Evolutionary conservation across 495 filamentous ascomycete species (phyloP).

Genomic region (Trichoderma erinaceum): DNA sequence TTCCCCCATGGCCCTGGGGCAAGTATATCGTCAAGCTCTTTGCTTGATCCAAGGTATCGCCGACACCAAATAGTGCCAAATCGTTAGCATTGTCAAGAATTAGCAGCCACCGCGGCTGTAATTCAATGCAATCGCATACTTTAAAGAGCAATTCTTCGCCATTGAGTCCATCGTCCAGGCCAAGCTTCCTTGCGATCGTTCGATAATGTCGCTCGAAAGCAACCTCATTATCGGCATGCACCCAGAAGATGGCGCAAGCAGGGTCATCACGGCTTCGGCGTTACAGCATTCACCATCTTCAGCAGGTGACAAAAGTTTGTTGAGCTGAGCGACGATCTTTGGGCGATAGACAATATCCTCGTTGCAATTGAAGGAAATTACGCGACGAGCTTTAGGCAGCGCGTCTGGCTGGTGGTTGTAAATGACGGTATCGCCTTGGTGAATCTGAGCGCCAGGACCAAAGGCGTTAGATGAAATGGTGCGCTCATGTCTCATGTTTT

Average conservation of each 20-base stretch:
- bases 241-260: slow-evolving; percentile 30
- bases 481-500: no score
- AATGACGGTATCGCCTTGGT: no score
- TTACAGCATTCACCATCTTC: slow-evolving; percentile 15
- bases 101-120: slow-evolving; percentile 28
- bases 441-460: no score
- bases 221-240: slow-evolving; percentile 26
- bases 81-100: slow-evolving; percentile 37
- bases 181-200: slow-evolving; percentile 23
- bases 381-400: neutral
- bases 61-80: slow-evolving; percentile 22
- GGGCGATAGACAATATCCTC: slow-evolving; percentile 6
- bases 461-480: no score
- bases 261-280: slow-evolving; percentile 21
- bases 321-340: slow-evolving; percentile 3
- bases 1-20: slow-evolving; percentile 23
- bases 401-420: no score
- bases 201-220: slow-evolving; percentile 28
- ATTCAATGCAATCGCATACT: slow-evolving; percentile 19
- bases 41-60: neutral
- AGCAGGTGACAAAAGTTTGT: neutral
- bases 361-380: slow-evolving; percentile 1
- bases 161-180: slow-evolving; percentile 19
- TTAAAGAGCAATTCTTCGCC: slow-evolving; percentile 18
- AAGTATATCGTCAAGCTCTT: slow-evolving; percentile 19